Evolutionary conservation across 768 basidiomycete species (phyloP).

Genomic region (Collybiopsis confluens): DNA sequence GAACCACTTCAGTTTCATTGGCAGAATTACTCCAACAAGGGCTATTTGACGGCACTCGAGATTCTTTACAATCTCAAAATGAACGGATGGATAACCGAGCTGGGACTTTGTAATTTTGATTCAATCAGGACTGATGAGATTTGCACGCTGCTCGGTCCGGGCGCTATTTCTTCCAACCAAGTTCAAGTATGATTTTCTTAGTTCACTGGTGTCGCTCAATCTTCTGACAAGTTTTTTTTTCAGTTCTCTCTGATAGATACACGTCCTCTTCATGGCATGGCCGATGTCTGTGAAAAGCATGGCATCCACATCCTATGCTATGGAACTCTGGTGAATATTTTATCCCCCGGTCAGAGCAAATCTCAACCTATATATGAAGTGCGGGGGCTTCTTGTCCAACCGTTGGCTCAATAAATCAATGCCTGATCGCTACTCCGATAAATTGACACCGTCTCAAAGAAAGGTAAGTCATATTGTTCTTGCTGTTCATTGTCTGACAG

Average conservation of each 20-base stretch:
- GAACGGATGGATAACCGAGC: slow-evolving; percentile 55
- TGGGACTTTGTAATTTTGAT: slow-evolving; percentile 84
- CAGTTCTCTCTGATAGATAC: slow-evolving; percentile 83
- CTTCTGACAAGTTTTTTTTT: not conserved
- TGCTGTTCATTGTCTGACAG: not conserved
- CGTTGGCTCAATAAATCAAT: slow-evolving; percentile 65
- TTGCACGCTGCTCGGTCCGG: slow-evolving; percentile 68
- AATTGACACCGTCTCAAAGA: slow-evolving; percentile 76
- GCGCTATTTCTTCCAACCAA: slow-evolving; percentile 76
- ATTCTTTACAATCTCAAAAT: slow-evolving; percentile 56
- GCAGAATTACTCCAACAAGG: slow-evolving; percentile 59
- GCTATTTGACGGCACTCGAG: slow-evolving; percentile 39
- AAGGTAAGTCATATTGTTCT: slow-evolving; percentile 45
- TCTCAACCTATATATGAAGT: too few relatives aligned
- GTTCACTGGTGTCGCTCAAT: not conserved
- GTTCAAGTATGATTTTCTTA: slow-evolving; percentile 56
- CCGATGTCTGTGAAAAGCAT: slow-evolving; percentile 70
- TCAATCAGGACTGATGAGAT: slow-evolving; percentile 72
- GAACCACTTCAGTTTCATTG: slow-evolving; percentile 63
- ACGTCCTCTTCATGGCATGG: slow-evolving; percentile 73
- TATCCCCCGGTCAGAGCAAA: slow-evolving; percentile 9
- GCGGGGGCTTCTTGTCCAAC: slow-evolving; percentile 79
- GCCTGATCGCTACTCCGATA: slow-evolving; percentile 65
- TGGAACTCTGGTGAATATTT: slow-evolving; percentile 62
- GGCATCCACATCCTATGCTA: slow-evolving; percentile 74